These are phyloP conservation scores for Penicillium malachiteum DNA, from an alignment of 495 filamentous ascomycete species.

Conservation along the genomic window DNA sequence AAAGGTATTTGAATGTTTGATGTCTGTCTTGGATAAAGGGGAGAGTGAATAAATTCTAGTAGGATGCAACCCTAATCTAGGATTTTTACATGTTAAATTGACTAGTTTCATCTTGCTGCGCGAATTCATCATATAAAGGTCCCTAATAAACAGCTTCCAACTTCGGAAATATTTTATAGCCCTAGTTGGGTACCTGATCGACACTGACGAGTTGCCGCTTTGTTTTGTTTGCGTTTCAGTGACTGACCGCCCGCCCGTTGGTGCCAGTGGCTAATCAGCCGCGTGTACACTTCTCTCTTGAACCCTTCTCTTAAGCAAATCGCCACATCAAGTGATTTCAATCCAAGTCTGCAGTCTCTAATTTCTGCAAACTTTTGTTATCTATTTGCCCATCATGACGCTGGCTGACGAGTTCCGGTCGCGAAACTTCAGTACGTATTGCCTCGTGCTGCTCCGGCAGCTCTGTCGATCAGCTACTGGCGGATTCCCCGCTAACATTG, in stretches of 20 bases:
- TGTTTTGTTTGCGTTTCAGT: conserved; percentile 28
- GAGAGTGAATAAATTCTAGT: too few relatives aligned
- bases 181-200: conserved; percentile 15
- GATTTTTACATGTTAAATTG: too few relatives aligned
- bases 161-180: too few relatives aligned
- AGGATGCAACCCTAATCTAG: too few relatives aligned
- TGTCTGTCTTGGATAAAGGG: too few relatives aligned
- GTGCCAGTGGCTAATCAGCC: conserved; percentile 23
- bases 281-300: conserved; percentile 21
- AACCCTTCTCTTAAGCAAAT: conserved; percentile 9
- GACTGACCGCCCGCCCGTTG: conserved; percentile 24
- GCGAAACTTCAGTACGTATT: conserved; percentile 91
- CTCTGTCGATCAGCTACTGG: conserved; percentile 21
- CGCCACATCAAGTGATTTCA: conserved; percentile 7
- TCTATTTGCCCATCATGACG: conserved; percentile 42
- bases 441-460: conserved; percentile 11
- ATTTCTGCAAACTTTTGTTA: conserved; percentile 4
- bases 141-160: too few relatives aligned
- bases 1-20: too few relatives aligned
- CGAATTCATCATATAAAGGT: too few relatives aligned
- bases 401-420: conserved; percentile 77
- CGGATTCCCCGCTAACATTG: conserved; percentile 31
- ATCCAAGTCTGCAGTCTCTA: conserved; percentile 5
- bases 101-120: too few relatives aligned
- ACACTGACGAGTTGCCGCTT: conserved; percentile 14